Percentiles rank a stretch among this genome's conserved stretches.
Evolutionary conservation across 2,329 filamentous ascomycete species (phyloP).

Genomic region (Alternaria conjuncta): DNA sequence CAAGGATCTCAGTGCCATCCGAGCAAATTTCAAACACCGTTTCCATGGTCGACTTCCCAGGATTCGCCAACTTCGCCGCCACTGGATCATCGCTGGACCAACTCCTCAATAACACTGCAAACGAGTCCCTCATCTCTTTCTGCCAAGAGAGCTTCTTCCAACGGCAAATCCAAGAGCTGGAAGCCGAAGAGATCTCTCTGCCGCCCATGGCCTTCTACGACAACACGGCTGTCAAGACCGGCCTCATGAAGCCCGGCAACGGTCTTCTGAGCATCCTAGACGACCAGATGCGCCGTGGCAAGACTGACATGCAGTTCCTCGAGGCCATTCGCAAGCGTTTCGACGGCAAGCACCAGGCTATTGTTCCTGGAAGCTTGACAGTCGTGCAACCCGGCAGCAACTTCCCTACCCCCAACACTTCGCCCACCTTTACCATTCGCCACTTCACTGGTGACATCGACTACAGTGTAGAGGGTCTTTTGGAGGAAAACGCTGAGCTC

Average conservation of each 20-base stretch:
- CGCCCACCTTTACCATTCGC: slow-evolving; percentile 85
- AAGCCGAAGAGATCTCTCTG: slow-evolving; percentile 90
- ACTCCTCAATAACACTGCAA: slow-evolving; percentile 91
- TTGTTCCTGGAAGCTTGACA: slow-evolving; percentile 76
- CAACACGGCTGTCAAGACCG: slow-evolving; percentile 92
- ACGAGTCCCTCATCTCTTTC: slow-evolving; percentile 90
- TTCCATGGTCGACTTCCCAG: slow-evolving; percentile 94
- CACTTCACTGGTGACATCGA: slow-evolving; percentile 98
- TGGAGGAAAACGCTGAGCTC: slow-evolving; percentile 95
- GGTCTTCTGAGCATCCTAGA: slow-evolving; percentile 93
- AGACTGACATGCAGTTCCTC: slow-evolving; percentile 86
- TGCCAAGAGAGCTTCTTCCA: slow-evolving; percentile 97
- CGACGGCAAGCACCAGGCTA: slow-evolving; percentile 90
- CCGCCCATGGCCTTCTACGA: slow-evolving; percentile 96
- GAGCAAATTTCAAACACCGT: slow-evolving; percentile 92
- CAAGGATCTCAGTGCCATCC: slow-evolving; percentile 83
- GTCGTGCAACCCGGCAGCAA: slow-evolving; percentile 85
- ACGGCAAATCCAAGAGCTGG: slow-evolving; percentile 87
- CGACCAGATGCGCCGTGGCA: slow-evolving; percentile 89
- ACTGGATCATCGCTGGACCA: slow-evolving; percentile 90
- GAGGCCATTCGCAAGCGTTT: slow-evolving; percentile 93
- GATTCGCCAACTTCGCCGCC: slow-evolving; percentile 83
- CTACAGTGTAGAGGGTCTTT: slow-evolving; percentile 82
- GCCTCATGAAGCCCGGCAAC: slow-evolving; percentile 89
- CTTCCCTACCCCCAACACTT: slow-evolving; percentile 81